Evolutionary conservation across 106 monocot species (phyloP).

Genomic region (Dendrobium nobile): DNA sequence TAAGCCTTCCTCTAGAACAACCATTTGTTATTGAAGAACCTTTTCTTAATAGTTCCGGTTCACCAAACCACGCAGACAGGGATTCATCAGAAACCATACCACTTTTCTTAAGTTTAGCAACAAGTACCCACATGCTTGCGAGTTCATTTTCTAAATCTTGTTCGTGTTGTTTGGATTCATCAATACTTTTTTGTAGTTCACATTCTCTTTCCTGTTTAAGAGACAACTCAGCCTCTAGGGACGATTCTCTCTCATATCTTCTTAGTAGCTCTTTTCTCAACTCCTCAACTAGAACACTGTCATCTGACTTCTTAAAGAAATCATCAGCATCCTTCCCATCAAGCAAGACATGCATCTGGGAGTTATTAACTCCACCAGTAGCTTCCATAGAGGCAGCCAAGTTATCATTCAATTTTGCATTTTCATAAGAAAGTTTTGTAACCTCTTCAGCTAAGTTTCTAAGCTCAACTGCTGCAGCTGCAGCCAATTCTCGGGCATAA

Average conservation of each 20-base stretch:
- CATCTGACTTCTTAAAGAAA: conserved; percentile 19
- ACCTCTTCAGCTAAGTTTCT: conserved; percentile 96
- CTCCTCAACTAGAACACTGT: conserved; percentile 44
- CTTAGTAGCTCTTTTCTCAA: conserved; percentile 54
- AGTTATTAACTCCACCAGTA: conserved; percentile 20
- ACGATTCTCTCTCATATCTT: conserved; percentile 60
- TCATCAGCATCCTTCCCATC: conserved; percentile 15
- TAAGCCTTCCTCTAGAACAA: conserved; percentile 11
- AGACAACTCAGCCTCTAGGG: conserved; percentile 49
- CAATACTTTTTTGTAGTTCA: conserved; percentile 53
- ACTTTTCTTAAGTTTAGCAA: conserved; percentile 58
- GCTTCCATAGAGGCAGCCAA: conserved; percentile 41
- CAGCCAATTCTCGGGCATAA: conserved; percentile 95
- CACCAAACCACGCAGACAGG: conserved; percentile 20
- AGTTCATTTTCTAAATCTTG: conserved; percentile 79
- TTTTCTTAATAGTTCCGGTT: conserved; percentile 26
- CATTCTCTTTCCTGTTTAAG: conserved; percentile 52
- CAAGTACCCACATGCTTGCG: conserved; percentile 81
- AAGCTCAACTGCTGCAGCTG: conserved; percentile 92
- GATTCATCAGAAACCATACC: conserved; percentile 25
- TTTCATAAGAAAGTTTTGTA: conserved; percentile 85
- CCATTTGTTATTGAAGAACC: conserved; percentile 27
- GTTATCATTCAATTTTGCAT: conserved; percentile 64
- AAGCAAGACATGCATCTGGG: conserved; percentile 14
- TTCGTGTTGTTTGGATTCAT: conserved; percentile 57